A percentile compares a stretch with the other conserved stretches of the same genome.
Evolutionary conservation across 177 flowering plant species (phyloP).

Genomic region (Tripterygium wilfordii): DNA sequence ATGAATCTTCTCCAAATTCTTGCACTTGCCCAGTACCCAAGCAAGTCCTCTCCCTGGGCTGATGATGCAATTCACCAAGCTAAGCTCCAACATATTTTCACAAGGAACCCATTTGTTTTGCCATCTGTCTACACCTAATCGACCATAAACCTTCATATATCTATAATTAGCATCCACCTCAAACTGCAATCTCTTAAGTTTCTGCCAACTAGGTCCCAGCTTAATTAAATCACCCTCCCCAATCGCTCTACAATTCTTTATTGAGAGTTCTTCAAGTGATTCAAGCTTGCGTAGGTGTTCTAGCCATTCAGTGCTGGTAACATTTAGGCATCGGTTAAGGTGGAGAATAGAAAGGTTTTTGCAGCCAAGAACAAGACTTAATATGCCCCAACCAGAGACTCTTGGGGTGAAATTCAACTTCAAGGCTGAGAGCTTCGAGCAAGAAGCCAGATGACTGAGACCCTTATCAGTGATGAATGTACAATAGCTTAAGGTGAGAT

Average conservation of each 20-base stretch:
- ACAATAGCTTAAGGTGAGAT: constrained; percentile 70
- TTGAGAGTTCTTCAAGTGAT: constrained; percentile 54
- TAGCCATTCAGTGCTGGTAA: constrained; percentile 73
- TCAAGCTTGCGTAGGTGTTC: constrained; percentile 69
- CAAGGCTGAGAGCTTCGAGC: constrained; percentile 58
- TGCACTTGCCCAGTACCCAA: constrained; percentile 62
- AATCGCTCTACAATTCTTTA: constrained; percentile 74
- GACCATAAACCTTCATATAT: constrained; percentile 67
- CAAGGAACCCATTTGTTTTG: constrained; percentile 61
- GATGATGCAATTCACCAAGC: constrained; percentile 67
- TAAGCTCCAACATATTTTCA: constrained; percentile 63
- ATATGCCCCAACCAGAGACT: constrained; percentile 74
- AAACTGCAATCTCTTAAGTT: constrained; percentile 54
- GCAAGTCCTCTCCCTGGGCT: constrained; percentile 76
- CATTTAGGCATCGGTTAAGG: constrained; percentile 63
- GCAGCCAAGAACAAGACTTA: constrained; percentile 69
- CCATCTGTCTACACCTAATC: constrained; percentile 62
- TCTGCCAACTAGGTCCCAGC: constrained; percentile 66
- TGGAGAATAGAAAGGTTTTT: constrained; percentile 56
- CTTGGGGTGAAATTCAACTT: constrained; percentile 66
- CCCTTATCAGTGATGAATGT: constrained; percentile 73
- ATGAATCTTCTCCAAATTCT: constrained; percentile 64
- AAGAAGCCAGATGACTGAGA: constrained; percentile 54
- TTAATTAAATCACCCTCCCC: constrained; percentile 82
- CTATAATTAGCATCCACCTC: constrained; percentile 74